phyloP scores from a whole-genome alignment of 306 rosid species.

The Gastrolobium villosum region DNA sequence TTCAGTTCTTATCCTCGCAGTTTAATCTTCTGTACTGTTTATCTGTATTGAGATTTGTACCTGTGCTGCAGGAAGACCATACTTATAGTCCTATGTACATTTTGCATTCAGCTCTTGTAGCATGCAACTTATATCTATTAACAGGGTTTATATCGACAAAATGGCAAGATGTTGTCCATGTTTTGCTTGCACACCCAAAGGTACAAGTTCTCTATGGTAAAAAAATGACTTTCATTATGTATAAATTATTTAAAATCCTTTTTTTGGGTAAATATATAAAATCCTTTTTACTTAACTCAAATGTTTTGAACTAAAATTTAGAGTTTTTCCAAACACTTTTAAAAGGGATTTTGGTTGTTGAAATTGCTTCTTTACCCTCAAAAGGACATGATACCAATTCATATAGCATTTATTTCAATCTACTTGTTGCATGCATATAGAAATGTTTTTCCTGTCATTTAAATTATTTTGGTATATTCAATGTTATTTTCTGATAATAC shows the following conservation, averaged over 20 bases:
- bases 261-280: conserved; percentile 12
- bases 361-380: conserved; percentile 27
- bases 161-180: conserved; percentile 87
- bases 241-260: conserved; percentile 22
- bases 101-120: conserved; percentile 81
- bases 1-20: conserved; percentile 44
- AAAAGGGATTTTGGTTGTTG: conserved; percentile 22
- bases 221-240: conserved; percentile 32
- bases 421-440: conserved; percentile 41
- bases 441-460: conserved; percentile 12
- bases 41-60: conserved; percentile 51
- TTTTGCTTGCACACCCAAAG: conserved; percentile 92
- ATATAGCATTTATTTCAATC: conserved; percentile 26
- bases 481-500: conserved; percentile 34
- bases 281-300: conserved; percentile 23
- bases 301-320: background rate
- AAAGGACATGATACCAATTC: conserved; percentile 16
- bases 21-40: conserved; percentile 41
- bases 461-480: background rate
- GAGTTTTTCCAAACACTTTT: background rate
- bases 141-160: conserved; percentile 78
- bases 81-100: conserved; percentile 58
- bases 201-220: conserved; percentile 51
- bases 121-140: conserved; percentile 78
- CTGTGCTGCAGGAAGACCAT: conserved; percentile 71